Base-by-base conservation (phyloP, 495 filamentous ascomycete genomes). In the Penicillium lividum region DNA sequence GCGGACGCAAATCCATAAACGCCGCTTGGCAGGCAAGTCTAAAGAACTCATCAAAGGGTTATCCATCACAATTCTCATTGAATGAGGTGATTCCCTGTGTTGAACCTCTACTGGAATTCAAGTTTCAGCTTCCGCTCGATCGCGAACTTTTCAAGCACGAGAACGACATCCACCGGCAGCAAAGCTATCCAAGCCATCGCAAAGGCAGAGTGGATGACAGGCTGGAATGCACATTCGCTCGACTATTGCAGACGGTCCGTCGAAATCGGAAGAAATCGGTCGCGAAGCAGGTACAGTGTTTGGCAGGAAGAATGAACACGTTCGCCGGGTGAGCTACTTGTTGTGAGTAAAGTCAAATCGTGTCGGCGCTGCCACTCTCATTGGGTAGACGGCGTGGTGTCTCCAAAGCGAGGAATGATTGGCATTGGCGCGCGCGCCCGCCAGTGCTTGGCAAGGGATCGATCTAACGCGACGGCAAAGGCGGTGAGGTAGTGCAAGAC, bases 401-500 rank as follows among this genome's bases (percentile, higher is more conserved):
- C 43, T 25, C 43, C 16, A 25, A 45, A 45, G 43, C 43, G 43
- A 45, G 43, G 10, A n/a, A 48, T 4, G 45, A 27, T 30, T 48
- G 45, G 45, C 7, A 46, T 11, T 27, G 18, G 44, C 10, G 44
- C 11, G n/a, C 44, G 1, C 7, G n/a, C 27, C 44, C 44, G 27
- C 45, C 27, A 30, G 45, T 48, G 31, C 31, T 4, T 34, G 31
- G 7, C 31, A 8, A 45, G 25, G 1, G 43, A 25, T 11, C 11
- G 16, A 15, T 44, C 22, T 7, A 10, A 27, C 43, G 16, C 43
- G 43, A 25, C 16, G 16, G 36, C 43, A 45, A 45, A 45, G 45
- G 45, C 45, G 45, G 45, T 48, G 45, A 29, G 45, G 45, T 29
- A 25, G 45, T 48, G 27, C 45, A 6, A 48, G 45, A 48, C 45